phyloP scores from a whole-genome alignment of 495 filamentous ascomycete species.

The Annulohypoxylon stygium region DNA sequence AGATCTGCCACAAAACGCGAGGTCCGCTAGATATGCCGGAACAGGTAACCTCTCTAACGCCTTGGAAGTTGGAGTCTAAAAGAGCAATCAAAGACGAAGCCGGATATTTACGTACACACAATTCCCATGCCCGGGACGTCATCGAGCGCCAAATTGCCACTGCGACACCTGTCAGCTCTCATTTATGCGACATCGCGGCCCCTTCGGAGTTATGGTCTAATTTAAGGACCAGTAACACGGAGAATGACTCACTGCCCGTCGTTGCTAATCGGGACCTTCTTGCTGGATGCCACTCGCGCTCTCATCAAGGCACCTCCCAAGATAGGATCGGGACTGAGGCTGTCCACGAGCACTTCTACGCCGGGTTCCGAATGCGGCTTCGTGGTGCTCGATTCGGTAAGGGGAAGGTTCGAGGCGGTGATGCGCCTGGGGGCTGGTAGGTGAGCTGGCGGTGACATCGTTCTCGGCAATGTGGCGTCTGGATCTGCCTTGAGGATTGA shows the following conservation, averaged over 20 bases:
- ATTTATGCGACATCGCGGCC: neutral
- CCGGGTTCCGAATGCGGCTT: constrained; percentile 36
- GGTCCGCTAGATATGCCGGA: neutral
- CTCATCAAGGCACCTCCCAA: constrained; percentile 38
- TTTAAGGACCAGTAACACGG: constrained; percentile 6
- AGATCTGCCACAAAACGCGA: constrained; percentile 10
- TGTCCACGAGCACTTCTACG: constrained; percentile 45
- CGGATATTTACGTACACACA: constrained; percentile 32
- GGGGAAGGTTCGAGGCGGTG: constrained; percentile 44
- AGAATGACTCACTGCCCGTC: constrained; percentile 45
- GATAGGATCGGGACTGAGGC: constrained; percentile 40
- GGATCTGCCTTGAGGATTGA: neutral
- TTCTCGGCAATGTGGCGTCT: neutral
- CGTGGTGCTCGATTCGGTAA: constrained; percentile 20
- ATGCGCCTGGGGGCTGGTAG: constrained; percentile 41
- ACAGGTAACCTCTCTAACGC: constrained; percentile 1
- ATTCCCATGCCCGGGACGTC: constrained; percentile 43
- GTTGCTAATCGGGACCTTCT: constrained; percentile 46
- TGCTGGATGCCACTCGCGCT: constrained; percentile 44
- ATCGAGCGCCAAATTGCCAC: constrained; percentile 36
- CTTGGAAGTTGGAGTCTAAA: constrained; percentile 4
- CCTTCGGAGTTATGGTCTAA: neutral
- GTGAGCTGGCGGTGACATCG: constrained; percentile 37
- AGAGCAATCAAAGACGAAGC: neutral
- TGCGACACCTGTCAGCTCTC: constrained; percentile 26